Percentiles rank a stretch among this genome's conserved stretches.
Conservation (phyloP, 2,329 filamentous ascomycete species). For the Calonectria montana region DNA sequence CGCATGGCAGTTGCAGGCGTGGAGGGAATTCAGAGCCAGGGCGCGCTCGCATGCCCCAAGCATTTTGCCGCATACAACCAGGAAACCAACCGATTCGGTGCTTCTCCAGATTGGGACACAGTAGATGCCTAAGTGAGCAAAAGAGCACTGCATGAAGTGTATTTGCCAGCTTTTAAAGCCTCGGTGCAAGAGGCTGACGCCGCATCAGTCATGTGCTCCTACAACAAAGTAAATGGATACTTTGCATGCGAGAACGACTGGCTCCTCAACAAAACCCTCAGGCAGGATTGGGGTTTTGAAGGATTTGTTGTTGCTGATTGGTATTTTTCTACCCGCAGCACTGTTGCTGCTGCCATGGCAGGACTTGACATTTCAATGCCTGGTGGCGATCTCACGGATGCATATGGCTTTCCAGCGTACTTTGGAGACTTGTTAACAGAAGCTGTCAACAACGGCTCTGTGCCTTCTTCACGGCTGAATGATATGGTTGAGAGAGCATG, state of each 20-base stretch:
- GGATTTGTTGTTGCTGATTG: neutral
- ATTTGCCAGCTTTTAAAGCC: neutral
- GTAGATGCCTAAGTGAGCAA: neutral
- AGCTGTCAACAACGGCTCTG: neutral
- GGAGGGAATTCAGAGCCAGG: neutral
- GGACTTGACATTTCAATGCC: slow-evolving; percentile 6
- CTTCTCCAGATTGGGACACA: neutral
- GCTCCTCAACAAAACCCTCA: neutral
- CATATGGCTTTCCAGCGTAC: neutral
- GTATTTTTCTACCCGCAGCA: neutral
- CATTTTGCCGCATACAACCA: neutral
- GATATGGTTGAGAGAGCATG: neutral
- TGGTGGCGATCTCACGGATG: neutral
- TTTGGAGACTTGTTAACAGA: neutral
- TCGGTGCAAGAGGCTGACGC: slow-evolving; percentile 1
- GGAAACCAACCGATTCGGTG: neutral
- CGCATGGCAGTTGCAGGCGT: neutral
- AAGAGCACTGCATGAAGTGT: neutral
- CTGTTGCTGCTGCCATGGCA: neutral
- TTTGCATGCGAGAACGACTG: neutral
- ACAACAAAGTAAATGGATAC: neutral
- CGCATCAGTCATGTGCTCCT: neutral
- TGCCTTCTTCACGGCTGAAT: neutral
- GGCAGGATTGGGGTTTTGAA: neutral
- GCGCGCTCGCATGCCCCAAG: neutral